A percentile compares a stretch with the other conserved stretches of the same genome.
phyloP scores from a whole-genome alignment of 1,284 basidiomycete species.

The Stereum hirsutum region DNA sequence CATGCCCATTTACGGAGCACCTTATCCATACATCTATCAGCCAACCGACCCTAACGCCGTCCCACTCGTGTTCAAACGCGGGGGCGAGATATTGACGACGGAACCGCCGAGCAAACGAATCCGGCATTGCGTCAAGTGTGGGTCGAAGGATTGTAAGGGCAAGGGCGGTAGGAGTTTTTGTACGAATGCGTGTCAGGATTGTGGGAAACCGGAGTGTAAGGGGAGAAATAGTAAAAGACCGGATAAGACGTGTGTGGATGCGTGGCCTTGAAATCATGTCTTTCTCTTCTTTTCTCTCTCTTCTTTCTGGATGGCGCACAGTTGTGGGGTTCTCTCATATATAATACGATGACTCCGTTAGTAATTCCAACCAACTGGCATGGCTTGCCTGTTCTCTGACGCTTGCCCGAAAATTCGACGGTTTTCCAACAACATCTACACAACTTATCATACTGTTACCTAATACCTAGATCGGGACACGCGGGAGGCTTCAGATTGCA shows the following conservation, averaged over 20 bases:
- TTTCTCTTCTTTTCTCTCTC: too few relatives aligned
- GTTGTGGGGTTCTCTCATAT: too few relatives aligned
- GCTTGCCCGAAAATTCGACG: too few relatives aligned
- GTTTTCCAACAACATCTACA: too few relatives aligned
- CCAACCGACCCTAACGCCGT: conserved; percentile 8
- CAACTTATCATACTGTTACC: too few relatives aligned
- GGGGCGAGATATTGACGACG: conserved; percentile 6
- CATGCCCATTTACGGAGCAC: conserved; percentile 19
- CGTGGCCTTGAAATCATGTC: conserved; percentile 44
- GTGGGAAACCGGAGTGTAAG: conserved; percentile 61
- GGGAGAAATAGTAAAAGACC: conserved; percentile 66
- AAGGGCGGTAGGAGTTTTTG: conserved; percentile 66
- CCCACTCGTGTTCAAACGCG: conserved; percentile 14
- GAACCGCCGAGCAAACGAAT: conserved; percentile 34
- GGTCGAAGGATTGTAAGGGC: conserved; percentile 67
- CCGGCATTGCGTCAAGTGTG: conserved; percentile 60
- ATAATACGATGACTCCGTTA: too few relatives aligned
- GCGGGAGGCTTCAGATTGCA: too few relatives aligned
- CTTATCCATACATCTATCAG: conserved; percentile 12
- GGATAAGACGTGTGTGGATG: conserved; percentile 59
- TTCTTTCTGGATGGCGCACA: too few relatives aligned
- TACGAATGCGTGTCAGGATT: conserved; percentile 63
- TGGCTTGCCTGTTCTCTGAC: too few relatives aligned
- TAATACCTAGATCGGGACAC: too few relatives aligned
- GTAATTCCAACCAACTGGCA: too few relatives aligned